Evolutionary conservation across 2,329 filamentous ascomycete genomes (phyloP).

Genomic region (Meredithiella fracta): DNA sequence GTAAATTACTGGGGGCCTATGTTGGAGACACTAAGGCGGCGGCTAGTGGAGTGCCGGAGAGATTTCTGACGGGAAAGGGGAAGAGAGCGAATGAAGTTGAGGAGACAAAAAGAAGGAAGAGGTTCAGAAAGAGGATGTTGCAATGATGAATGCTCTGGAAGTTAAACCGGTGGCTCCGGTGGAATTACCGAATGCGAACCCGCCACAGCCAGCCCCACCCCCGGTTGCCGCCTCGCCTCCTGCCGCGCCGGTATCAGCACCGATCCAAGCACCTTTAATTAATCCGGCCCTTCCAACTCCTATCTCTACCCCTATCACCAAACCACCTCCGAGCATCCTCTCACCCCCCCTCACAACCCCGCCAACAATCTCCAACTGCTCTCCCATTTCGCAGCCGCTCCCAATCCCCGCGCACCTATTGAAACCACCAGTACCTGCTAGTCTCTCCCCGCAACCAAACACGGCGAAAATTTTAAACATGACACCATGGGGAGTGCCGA

Average conservation of each 20-base stretch:
- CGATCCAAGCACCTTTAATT: background rate
- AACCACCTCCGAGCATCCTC: background rate
- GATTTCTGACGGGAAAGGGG: conserved; percentile 36
- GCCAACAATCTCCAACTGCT: background rate
- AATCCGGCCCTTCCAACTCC: too few relatives aligned
- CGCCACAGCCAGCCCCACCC: too few relatives aligned
- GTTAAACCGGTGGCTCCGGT: too few relatives aligned
- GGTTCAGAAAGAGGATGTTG: background rate
- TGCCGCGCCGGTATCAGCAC: background rate
- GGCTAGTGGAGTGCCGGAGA: conserved; percentile 61
- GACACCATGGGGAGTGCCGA: conserved; percentile 11
- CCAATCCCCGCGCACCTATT: conserved; percentile 9
- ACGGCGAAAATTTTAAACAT: conserved; percentile 4
- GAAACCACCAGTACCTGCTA: conserved; percentile 9
- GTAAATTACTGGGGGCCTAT: conserved; percentile 64
- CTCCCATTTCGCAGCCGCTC: conserved; percentile 7
- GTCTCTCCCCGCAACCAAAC: conserved; percentile 1
- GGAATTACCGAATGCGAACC: too few relatives aligned
- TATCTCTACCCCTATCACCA: background rate
- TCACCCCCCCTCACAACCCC: background rate
- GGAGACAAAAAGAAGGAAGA: background rate
- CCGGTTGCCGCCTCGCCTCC: background rate
- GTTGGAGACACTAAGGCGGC: conserved; percentile 50
- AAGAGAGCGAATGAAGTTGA: background rate
- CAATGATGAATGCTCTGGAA: background rate